phyloP scores from a whole-genome alignment of 306 rosid genomes.

The Cucumis cinereus region DNA sequence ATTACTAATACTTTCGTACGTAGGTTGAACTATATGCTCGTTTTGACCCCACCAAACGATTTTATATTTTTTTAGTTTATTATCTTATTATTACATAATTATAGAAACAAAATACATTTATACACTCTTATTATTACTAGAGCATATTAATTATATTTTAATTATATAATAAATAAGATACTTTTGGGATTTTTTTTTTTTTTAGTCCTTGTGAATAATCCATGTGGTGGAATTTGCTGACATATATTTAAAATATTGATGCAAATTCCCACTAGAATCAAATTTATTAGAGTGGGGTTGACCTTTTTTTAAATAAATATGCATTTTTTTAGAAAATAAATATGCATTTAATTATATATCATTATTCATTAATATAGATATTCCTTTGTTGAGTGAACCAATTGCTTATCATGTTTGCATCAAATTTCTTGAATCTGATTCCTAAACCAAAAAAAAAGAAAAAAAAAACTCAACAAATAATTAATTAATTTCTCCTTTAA shows the following conservation, averaged over 20 bases:
- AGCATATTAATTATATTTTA: too few relatives aligned
- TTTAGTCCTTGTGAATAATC: not conserved
- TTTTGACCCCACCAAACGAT: too few relatives aligned
- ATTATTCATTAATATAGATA: not conserved
- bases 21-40: too few relatives aligned
- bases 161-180: not conserved
- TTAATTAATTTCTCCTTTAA: not conserved
- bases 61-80: too few relatives aligned
- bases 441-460: not conserved
- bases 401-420: not conserved
- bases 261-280: constrained; percentile 34
- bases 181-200: not conserved
- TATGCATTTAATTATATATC: not conserved
- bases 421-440: not conserved
- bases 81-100: not conserved
- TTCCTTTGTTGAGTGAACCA: not conserved
- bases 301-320: not conserved
- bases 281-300: not conserved
- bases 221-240: constrained; percentile 13
- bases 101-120: not conserved
- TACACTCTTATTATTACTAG: not conserved
- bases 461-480: not conserved
- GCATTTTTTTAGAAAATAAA: not conserved
- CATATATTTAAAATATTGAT: constrained; percentile 2
- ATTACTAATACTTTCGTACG: too few relatives aligned